phyloP scores from a whole-genome alignment of 148 eudicot genomes.

The Chenopodium quinoa region DNA sequence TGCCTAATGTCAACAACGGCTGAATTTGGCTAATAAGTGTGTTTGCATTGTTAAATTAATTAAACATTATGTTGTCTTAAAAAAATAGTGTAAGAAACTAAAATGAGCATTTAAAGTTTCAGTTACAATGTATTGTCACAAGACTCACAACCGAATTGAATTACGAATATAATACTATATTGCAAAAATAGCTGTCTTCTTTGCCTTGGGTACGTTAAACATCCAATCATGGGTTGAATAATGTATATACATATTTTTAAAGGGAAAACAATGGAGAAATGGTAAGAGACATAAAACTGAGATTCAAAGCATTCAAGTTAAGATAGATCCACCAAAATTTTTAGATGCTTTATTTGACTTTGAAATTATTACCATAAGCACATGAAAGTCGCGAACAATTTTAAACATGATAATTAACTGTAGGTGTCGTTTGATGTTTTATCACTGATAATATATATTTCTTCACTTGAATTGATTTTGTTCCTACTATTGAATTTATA shows the following conservation, averaged over 20 bases:
- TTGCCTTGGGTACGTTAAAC: slow-evolving; percentile 6
- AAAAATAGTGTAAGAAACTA: background rate
- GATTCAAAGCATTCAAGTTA: slow-evolving; percentile 7
- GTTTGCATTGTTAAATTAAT: background rate
- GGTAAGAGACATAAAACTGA: background rate
- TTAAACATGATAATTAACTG: too few relatives aligned
- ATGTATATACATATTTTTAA: background rate
- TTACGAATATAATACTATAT: background rate
- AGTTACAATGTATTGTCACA: slow-evolving; percentile 19
- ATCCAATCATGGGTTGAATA: slow-evolving; percentile 6
- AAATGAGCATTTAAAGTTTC: background rate
- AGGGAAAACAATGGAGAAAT: background rate
- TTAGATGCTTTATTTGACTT: background rate
- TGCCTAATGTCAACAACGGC: slow-evolving; percentile 15
- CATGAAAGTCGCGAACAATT: too few relatives aligned
- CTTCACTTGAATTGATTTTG: too few relatives aligned
- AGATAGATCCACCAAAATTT: background rate
- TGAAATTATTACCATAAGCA: background rate
- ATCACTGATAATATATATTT: too few relatives aligned
- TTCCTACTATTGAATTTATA: too few relatives aligned
- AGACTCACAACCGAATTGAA: background rate
- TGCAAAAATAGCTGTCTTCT: slow-evolving; percentile 16
- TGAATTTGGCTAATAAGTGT: slow-evolving; percentile 11
- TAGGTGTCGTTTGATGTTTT: too few relatives aligned
- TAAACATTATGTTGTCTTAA: slow-evolving; percentile 6